A percentile compares a stretch with the other conserved stretches of the same genome.
phyloP scores from a whole-genome alignment of 768 basidiomycete genomes.

The Serendipita vermifera region DNA sequence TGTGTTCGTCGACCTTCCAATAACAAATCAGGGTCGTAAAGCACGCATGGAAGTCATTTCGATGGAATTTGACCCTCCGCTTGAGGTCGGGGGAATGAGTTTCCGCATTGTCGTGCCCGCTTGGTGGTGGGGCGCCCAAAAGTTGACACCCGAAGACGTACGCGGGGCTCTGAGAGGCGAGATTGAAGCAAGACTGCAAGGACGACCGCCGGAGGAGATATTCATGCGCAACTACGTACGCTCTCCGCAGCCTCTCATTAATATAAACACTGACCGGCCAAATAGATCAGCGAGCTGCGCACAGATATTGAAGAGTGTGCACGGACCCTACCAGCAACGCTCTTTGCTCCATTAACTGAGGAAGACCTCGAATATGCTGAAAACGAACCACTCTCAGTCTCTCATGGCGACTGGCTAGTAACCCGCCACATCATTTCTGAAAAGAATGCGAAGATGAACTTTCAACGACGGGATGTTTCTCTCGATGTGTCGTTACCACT shows the following conservation, averaged over 20 bases:
- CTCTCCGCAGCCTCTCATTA: neutral
- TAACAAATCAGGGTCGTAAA: neutral
- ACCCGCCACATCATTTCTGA: neutral
- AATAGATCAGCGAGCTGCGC: neutral
- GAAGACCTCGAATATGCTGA: neutral
- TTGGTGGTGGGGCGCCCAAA: neutral
- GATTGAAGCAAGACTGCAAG: slow-evolving; percentile 3
- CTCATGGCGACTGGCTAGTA: neutral
- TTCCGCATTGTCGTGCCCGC: neutral
- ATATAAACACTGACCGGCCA: neutral
- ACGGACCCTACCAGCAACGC: neutral
- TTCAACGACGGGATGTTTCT: neutral
- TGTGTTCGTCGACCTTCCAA: too few species aligned
- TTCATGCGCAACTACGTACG: slow-evolving; percentile 2
- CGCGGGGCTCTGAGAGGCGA: neutral
- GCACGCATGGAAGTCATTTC: neutral
- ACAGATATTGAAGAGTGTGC: neutral
- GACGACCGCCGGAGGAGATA: neutral
- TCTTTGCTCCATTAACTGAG: too few species aligned
- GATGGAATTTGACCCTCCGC: neutral
- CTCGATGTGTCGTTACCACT: neutral
- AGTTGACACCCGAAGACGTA: neutral
- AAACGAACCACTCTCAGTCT: neutral
- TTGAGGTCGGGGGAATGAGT: neutral
- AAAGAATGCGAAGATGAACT: neutral